These are phyloP conservation scores for Capsicum chinense DNA, from an alignment of 257 asterid species.

Conservation along the genomic window DNA sequence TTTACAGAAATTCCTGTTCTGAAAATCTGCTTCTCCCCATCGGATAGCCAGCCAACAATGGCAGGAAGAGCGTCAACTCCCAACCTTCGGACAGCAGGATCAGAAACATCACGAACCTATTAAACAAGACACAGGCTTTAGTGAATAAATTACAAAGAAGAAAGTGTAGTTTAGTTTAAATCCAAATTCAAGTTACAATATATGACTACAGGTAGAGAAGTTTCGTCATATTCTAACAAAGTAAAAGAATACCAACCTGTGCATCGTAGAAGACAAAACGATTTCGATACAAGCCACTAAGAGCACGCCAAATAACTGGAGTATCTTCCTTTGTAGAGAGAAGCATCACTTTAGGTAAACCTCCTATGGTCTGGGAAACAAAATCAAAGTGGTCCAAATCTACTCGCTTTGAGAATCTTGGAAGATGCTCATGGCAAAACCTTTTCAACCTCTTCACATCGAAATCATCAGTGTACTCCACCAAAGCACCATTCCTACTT, in stretches of 20 bases:
- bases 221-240: neutral
- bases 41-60: slow-evolving; percentile 77
- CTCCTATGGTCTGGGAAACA: slow-evolving; percentile 50
- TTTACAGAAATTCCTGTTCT: slow-evolving; percentile 75
- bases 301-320: slow-evolving; percentile 89
- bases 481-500: slow-evolving; percentile 61
- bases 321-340: slow-evolving; percentile 86
- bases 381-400: slow-evolving; percentile 52
- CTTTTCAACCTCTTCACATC: slow-evolving; percentile 62
- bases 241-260: slow-evolving; percentile 52
- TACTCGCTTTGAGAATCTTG: slow-evolving; percentile 85
- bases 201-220: neutral
- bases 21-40: slow-evolving; percentile 74
- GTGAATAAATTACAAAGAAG: neutral
- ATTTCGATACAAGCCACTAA: slow-evolving; percentile 79
- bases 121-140: slow-evolving; percentile 1
- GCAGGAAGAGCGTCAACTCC: slow-evolving; percentile 88
- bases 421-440: slow-evolving; percentile 73
- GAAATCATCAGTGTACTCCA: slow-evolving; percentile 73
- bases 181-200: neutral
- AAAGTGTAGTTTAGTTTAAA: neutral
- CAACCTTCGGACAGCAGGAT: slow-evolving; percentile 54
- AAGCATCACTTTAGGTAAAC: slow-evolving; percentile 76
- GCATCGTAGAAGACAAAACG: slow-evolving; percentile 75
- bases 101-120: slow-evolving; percentile 74